Percentiles rank a stretch among this genome's conserved stretches.
Evolutionary conservation across 805 yeast genomes (phyloP).

Genomic region (Lipomyces mesembrius): DNA sequence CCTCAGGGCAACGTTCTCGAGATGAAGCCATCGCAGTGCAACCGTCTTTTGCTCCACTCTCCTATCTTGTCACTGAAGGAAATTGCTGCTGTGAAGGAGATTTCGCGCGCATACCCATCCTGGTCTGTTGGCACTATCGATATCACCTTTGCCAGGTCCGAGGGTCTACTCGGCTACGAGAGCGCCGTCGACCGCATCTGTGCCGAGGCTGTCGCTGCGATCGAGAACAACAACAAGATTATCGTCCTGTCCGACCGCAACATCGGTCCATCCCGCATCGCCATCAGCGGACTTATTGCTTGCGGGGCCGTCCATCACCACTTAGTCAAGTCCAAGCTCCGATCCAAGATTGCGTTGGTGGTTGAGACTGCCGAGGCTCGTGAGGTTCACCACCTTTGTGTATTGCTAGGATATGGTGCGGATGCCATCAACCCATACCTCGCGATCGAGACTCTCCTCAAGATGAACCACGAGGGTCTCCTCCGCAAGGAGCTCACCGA

Average conservation of each 20-base stretch:
- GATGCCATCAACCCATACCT: conserved; percentile 95
- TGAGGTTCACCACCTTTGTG: conserved; percentile 96
- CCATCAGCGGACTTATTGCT: conserved; percentile 89
- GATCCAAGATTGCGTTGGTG: conserved; percentile 90
- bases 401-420: conserved; percentile 94
- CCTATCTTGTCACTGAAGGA: conserved; percentile 81
- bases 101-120: conserved; percentile 75
- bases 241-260: conserved; percentile 76
- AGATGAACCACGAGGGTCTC: conserved; percentile 81
- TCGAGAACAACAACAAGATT: conserved; percentile 73
- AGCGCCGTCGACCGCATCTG: conserved; percentile 85
- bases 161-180: conserved; percentile 85
- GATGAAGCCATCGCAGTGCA: conserved; percentile 90
- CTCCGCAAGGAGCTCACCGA: conserved; percentile 55
- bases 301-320: conserved; percentile 97
- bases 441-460: conserved; percentile 84
- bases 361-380: conserved; percentile 96
- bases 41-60: conserved; percentile 77
- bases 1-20: conserved; percentile 97
- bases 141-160: conserved; percentile 81
- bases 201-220: conserved; percentile 82
- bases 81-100: conserved; percentile 72
- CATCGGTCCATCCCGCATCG: conserved; percentile 63
- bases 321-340: conserved; percentile 91
- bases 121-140: conserved; percentile 87